Conservation (phyloP, 2,329 filamentous ascomycete genomes). For the Ceratocystis harringtonii region DNA sequence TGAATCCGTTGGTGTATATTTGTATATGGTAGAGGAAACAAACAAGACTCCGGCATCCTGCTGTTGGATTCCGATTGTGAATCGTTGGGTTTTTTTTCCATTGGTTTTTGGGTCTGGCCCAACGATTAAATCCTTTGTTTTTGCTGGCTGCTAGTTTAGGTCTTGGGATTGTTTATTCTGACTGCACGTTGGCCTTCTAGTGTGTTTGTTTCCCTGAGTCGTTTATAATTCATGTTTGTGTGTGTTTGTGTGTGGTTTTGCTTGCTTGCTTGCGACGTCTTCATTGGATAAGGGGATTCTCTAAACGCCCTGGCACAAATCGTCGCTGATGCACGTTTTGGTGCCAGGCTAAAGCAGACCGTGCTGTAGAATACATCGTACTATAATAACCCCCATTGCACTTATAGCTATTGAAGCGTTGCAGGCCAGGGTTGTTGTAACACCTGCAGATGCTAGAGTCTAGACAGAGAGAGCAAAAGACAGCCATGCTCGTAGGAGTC, state of each 20-base stretch:
- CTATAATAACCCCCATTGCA: neutral
- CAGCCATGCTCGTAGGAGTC: too few relatives aligned
- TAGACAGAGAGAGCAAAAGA: neutral
- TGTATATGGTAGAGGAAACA: neutral
- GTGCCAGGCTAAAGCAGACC: neutral
- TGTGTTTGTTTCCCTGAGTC: too few relatives aligned
- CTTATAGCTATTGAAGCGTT: neutral
- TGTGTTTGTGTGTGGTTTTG: too few relatives aligned
- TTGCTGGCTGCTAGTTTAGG: too few relatives aligned
- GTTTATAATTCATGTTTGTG: too few relatives aligned
- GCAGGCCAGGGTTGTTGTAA: conserved; percentile 1
- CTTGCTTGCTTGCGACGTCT: neutral
- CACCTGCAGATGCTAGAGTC: neutral
- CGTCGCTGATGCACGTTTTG: neutral
- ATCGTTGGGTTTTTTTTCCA: neutral
- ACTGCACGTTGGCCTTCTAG: too few relatives aligned
- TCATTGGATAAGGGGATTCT: neutral
- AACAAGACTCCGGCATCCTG: neutral
- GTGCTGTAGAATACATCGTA: neutral
- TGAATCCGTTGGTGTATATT: neutral
- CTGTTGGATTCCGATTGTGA: neutral
- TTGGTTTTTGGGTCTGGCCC: neutral
- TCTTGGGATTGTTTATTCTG: too few relatives aligned
- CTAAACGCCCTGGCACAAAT: neutral
- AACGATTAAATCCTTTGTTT: too few relatives aligned